These are phyloP conservation scores for Aspergillus ochraceus DNA, from an alignment of 2,329 filamentous ascomycete species.

Conservation along the genomic window DNA sequence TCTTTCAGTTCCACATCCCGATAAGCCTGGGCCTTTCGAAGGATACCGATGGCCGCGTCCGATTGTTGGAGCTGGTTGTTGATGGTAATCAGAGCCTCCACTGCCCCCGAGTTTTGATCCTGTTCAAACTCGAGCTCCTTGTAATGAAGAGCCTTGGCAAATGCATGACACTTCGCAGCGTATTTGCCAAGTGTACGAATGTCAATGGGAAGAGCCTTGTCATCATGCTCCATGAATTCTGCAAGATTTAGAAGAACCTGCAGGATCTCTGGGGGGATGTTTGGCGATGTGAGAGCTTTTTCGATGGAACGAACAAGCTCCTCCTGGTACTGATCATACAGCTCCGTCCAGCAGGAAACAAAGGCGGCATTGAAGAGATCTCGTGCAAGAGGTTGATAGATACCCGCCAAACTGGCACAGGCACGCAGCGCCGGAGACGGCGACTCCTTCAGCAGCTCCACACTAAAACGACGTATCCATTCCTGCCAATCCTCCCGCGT, in stretches of 20 bases:
- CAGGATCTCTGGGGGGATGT: slow-evolving; percentile 92
- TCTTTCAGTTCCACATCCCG: slow-evolving; percentile 95
- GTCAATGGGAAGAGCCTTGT: slow-evolving; percentile 96
- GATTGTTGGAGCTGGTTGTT: slow-evolving; percentile 99
- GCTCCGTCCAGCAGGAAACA: slow-evolving; percentile 96
- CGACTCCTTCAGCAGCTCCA: slow-evolving; percentile 90
- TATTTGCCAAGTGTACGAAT: slow-evolving; percentile 92
- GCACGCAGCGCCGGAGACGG: slow-evolving; percentile 93
- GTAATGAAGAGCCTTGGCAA: slow-evolving; percentile 96
- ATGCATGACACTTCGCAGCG: slow-evolving; percentile 94
- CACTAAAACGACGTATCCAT: slow-evolving; percentile 96
- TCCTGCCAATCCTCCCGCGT: slow-evolving; percentile 99
- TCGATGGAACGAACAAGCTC: slow-evolving; percentile 96
- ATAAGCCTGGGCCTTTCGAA: slow-evolving; percentile 93
- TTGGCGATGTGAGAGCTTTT: slow-evolving; percentile 88
- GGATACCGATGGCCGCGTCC: slow-evolving; percentile 95
- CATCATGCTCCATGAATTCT: slow-evolving; percentile 99
- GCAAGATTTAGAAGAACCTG: slow-evolving; percentile 93
- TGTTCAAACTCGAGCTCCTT: slow-evolving; percentile 98
- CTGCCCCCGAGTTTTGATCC: slow-evolving; percentile 91
- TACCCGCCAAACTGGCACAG: slow-evolving; percentile 85
- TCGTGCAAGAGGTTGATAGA: slow-evolving; percentile 86
- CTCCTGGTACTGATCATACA: slow-evolving; percentile 96
- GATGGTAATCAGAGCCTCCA: slow-evolving; percentile 97
- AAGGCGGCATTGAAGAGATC: slow-evolving; percentile 99